phyloP scores from a whole-genome alignment of 2,329 filamentous ascomycete genomes.

The Trichophyton verrucosum region DNA sequence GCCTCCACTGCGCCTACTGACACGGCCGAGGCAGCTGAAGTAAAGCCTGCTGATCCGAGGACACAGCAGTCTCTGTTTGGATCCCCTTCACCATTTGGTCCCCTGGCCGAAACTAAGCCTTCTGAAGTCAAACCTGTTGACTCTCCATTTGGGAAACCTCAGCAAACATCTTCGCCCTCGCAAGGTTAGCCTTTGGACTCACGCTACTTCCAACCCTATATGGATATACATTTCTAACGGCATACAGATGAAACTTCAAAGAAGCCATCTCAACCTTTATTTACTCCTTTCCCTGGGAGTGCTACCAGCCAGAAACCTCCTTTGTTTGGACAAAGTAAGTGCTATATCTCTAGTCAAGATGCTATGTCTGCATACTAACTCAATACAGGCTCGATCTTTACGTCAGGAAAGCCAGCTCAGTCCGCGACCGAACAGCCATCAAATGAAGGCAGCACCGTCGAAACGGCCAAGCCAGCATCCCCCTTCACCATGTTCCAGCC shows the following conservation, averaged over 20 bases:
- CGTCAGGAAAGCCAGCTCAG: neutral
- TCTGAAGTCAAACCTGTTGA: neutral
- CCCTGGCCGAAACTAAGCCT: neutral
- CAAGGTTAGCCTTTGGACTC: neutral
- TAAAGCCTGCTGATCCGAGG: too few relatives aligned
- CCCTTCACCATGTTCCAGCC: neutral
- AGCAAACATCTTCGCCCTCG: neutral
- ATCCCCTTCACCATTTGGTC: neutral
- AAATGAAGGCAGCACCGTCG: neutral
- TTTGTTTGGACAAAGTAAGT: neutral
- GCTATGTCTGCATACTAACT: neutral
- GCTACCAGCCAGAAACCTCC: neutral
- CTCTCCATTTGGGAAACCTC: neutral
- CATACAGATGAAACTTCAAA: neutral
- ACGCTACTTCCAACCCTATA: neutral
- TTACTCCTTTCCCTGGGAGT: neutral
- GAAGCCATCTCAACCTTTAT: neutral
- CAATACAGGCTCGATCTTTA: neutral
- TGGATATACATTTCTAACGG: neutral
- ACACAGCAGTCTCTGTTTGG: neutral
- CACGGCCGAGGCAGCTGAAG: neutral
- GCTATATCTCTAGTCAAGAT: neutral
- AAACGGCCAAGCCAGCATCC: neutral
- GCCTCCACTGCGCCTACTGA: neutral
- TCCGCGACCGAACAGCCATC: neutral